Percentiles rank a stretch among this genome's conserved stretches.
These are phyloP conservation scores for Rhytidiadelphus loreus DNA, from an alignment of 225 moss, liverwort and hornwort species.

Conservation along the genomic window DNA sequence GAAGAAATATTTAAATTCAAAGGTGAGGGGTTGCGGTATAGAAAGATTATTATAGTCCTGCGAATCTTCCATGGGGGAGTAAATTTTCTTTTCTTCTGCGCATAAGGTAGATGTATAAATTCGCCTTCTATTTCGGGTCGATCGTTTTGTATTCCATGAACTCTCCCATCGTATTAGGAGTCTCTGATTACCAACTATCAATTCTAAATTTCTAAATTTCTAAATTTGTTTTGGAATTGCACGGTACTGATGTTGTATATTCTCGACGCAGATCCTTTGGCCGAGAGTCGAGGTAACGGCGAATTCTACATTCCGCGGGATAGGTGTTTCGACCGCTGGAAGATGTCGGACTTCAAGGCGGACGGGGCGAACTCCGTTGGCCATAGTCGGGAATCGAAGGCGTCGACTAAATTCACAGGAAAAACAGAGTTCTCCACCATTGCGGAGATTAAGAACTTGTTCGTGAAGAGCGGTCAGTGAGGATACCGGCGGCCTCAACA, in stretches of 20 bases:
- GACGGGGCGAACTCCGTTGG: not conserved
- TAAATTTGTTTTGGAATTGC: not conserved
- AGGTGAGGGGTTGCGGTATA: too few species aligned
- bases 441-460: conserved; percentile 23
- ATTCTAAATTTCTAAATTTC: too few species aligned
- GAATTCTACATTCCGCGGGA: conserved; percentile 57
- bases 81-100: too few species aligned
- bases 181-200: too few species aligned
- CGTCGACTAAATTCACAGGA: not conserved
- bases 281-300: not conserved
- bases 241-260: not conserved
- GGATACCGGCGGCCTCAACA: not conserved
- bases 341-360: conserved; percentile 36
- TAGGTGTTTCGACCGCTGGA: conserved; percentile 38
- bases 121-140: too few species aligned
- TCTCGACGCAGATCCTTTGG: not conserved
- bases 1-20: too few species aligned
- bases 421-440: not conserved
- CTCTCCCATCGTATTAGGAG: too few species aligned
- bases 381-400: not conserved
- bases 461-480: not conserved
- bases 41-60: too few species aligned
- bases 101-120: too few species aligned
- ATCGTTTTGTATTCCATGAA: too few species aligned
- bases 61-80: too few species aligned